Percentiles rank a stretch among this genome's conserved stretches.
phyloP scores from a whole-genome alignment of 768 basidiomycete species.

The Suillus cothurnatus region DNA sequence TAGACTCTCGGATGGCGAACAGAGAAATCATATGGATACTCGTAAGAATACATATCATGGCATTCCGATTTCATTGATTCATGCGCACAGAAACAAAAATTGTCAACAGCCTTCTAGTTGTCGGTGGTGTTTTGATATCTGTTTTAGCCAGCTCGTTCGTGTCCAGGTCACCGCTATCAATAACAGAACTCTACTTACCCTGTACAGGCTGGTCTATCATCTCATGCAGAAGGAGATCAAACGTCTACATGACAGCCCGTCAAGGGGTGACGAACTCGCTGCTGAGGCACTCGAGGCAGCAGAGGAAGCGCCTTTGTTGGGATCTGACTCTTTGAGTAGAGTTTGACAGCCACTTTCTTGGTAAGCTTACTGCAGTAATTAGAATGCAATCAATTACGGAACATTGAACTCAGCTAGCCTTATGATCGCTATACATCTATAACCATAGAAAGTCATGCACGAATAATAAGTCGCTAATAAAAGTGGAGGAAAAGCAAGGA shows the following conservation, averaged over 20 bases:
- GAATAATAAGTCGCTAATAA: conserved; percentile 52
- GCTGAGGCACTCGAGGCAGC: conserved; percentile 62
- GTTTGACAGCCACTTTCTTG: background rate
- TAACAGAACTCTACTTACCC: conserved; percentile 13
- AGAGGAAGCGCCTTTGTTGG: conserved; percentile 62
- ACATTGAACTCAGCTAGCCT: background rate
- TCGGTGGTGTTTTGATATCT: conserved; percentile 59
- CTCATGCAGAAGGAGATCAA: conserved; percentile 64
- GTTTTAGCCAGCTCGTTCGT: conserved; percentile 68
- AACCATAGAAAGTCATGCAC: conserved; percentile 11
- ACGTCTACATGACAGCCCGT: conserved; percentile 48
- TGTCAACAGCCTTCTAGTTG: conserved; percentile 61
- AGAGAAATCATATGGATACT: conserved; percentile 74
- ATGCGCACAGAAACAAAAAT: conserved; percentile 56
- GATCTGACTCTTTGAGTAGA: conserved; percentile 1
- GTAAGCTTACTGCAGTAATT: background rate
- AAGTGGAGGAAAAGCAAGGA: conserved; percentile 92
- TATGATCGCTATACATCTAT: background rate
- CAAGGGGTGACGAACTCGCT: conserved; percentile 54
- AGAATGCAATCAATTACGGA: background rate
- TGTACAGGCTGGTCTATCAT: conserved; percentile 62
- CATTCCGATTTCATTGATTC: conserved; percentile 13
- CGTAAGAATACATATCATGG: conserved; percentile 42
- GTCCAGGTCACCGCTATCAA: conserved; percentile 11
- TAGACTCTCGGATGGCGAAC: conserved; percentile 72